phyloP scores from a whole-genome alignment of 495 filamentous ascomycete species.

The Neurospora tetraspora region DNA sequence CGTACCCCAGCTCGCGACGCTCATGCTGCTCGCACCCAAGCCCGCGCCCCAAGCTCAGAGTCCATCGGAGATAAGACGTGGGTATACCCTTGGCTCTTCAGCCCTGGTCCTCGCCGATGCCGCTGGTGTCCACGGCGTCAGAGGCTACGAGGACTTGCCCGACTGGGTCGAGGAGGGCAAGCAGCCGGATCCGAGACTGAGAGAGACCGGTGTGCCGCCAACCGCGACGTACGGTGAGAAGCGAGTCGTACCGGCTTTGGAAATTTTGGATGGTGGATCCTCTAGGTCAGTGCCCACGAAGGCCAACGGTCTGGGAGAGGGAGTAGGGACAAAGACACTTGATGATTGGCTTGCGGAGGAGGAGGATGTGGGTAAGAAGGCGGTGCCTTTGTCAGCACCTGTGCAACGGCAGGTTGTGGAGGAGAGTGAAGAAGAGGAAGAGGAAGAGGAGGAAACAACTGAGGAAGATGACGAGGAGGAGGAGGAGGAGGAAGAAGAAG shows the following conservation, averaged over 20 bases:
- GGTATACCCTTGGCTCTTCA: slow-evolving; percentile 68
- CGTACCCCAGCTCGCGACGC: slow-evolving; percentile 73
- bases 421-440: slow-evolving; percentile 37
- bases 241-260: slow-evolving; percentile 47
- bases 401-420: slow-evolving; percentile 27
- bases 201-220: slow-evolving; percentile 34
- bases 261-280: slow-evolving; percentile 44
- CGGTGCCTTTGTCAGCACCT: slow-evolving; percentile 7
- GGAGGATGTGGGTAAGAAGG: slow-evolving; percentile 32
- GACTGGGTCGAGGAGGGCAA: slow-evolving; percentile 74
- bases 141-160: slow-evolving; percentile 68
- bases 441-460: slow-evolving; percentile 43
- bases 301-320: slow-evolving; percentile 25
- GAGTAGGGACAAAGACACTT: slow-evolving; percentile 56
- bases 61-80: slow-evolving; percentile 69
- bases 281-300: slow-evolving; percentile 45
- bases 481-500: slow-evolving; percentile 3
- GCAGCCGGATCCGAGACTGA: slow-evolving; percentile 68
- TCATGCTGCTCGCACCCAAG: slow-evolving; percentile 88
- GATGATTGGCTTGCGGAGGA: slow-evolving; percentile 84
- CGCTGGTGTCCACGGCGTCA: slow-evolving; percentile 55
- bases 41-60: slow-evolving; percentile 80
- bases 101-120: slow-evolving; percentile 74
- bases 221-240: slow-evolving; percentile 31
- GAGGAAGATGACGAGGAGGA: slow-evolving; percentile 41